Conservation (phyloP, 1,284 basidiomycete species). For the Farysia itapuensis region DNA sequence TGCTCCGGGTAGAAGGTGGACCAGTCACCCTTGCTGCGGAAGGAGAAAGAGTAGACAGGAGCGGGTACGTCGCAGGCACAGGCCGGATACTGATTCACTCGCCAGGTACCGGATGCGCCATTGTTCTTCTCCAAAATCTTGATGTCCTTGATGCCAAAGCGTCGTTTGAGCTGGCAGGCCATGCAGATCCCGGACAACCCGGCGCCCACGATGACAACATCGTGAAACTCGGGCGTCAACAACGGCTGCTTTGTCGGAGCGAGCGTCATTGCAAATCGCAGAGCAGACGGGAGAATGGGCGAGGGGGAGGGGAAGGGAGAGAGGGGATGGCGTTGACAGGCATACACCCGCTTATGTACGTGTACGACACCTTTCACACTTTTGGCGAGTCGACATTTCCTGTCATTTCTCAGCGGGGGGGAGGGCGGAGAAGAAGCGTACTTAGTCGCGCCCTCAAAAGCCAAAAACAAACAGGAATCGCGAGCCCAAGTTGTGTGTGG, state of each 20-base stretch:
- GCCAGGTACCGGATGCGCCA: conserved; percentile 47
- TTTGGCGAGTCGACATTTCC: no score
- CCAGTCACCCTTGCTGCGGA: conserved; percentile 55
- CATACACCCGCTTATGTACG: not conserved
- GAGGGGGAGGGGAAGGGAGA: no score
- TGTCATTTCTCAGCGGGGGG: no score
- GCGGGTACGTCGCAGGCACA: conserved; percentile 55
- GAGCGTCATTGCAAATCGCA: not conserved
- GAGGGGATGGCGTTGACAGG: no score
- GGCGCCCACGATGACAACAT: conserved; percentile 51
- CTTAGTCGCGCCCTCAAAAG: no score
- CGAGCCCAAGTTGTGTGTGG: no score
- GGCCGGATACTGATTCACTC: conserved; percentile 51
- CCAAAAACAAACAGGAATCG: no score
- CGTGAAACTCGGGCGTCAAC: conserved; percentile 47
- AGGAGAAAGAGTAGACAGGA: conserved; percentile 56
- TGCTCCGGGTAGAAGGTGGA: conserved; percentile 45
- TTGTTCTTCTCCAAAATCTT: conserved; percentile 37
- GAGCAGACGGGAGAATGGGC: no score
- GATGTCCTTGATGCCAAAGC: conserved; percentile 42
- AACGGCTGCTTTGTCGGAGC: not conserved
- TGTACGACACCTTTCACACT: not conserved
- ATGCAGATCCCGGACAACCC: conserved; percentile 52
- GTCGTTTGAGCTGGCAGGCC: conserved; percentile 49
- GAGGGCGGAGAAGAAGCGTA: no score